A percentile compares a stretch with the other conserved stretches of the same genome.
These are phyloP conservation scores for Nicotiana rustica DNA, from an alignment of 305 asterid species.

Conservation along the genomic window DNA sequence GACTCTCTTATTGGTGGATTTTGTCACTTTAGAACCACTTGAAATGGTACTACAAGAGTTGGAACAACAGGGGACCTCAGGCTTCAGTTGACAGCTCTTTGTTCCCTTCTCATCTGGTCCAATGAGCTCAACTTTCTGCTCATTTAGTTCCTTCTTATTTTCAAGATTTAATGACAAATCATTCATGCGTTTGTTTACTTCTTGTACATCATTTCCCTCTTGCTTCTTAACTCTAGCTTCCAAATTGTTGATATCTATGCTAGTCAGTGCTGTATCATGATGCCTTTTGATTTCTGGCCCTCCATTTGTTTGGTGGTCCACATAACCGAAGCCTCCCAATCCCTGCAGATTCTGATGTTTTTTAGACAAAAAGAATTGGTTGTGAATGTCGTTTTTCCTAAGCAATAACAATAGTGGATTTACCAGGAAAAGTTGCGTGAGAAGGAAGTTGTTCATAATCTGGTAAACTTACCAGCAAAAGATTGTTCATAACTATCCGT, in stretches of 20 bases:
- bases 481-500: constrained; percentile 67
- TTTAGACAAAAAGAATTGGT: background rate
- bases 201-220: constrained; percentile 55
- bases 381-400: constrained; percentile 33
- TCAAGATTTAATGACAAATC: constrained; percentile 50
- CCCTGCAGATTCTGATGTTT: constrained; percentile 60
- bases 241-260: constrained; percentile 41
- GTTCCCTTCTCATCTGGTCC: constrained; percentile 38
- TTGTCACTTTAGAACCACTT: constrained; percentile 40
- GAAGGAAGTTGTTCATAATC: background rate
- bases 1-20: constrained; percentile 67
- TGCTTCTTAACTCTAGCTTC: constrained; percentile 41
- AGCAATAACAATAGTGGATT: constrained; percentile 8
- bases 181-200: constrained; percentile 55
- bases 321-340: constrained; percentile 48
- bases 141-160: constrained; percentile 45
- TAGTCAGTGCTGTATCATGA: constrained; percentile 29
- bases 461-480: constrained; percentile 59
- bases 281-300: constrained; percentile 26
- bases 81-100: constrained; percentile 32
- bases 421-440: background rate
- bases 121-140: constrained; percentile 43
- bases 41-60: constrained; percentile 35
- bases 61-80: constrained; percentile 40
- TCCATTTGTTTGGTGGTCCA: constrained; percentile 39